Base-by-base conservation (phyloP, 371 early-diverging fungal genomes). In the Lichtheimia ornata region DNA sequence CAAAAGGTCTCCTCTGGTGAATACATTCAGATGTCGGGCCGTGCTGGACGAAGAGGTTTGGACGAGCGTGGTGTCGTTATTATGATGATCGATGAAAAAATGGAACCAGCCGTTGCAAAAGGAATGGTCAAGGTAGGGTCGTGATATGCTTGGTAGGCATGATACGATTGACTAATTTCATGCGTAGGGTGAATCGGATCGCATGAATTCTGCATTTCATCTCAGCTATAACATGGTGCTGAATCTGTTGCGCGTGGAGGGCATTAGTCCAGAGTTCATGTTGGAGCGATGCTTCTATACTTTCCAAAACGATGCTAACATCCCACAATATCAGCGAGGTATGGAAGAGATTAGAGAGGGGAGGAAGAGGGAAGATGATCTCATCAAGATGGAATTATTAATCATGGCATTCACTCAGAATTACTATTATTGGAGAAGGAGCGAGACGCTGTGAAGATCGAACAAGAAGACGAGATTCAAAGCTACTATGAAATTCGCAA, bases 201-300 rank as follows among this genome's bases (percentile, higher is more conserved):
- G 91, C 12, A 85, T 99, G 72, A 90, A 95, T 73, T 95, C 96
- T 52, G 99, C 99, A 3, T 99, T 99, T 86, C 93, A 95, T 63
- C 80, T 99, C 43, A 94, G 93, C n/a, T 99, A 99, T 82, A 96
- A 97, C 73, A 99, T 99, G 99, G 91, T 99, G 30, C 79, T 99
- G 49, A 99, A 99, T 72, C 73, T 99, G 74, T 85, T 97, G 64
- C 88, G 99, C 42, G 96, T 99, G 24, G 99, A 99, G 77, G 97
- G 94, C 7, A 83, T 97, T 41, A 94, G 92, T 53, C 96, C 98
- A 4, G 96, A 99, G 70, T 95, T 84, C 65, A 93, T 99, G 86
- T 81, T 99, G 28, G 91, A 97, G 72, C 83, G 91, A 41, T 94
- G 94, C 72, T 99, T 99, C 79, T 91, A 87, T 70, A 99, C 99